These are phyloP conservation scores for Trametes hirsuta DNA, from an alignment of 1,284 basidiomycete genomes.

Conservation along the genomic window DNA sequence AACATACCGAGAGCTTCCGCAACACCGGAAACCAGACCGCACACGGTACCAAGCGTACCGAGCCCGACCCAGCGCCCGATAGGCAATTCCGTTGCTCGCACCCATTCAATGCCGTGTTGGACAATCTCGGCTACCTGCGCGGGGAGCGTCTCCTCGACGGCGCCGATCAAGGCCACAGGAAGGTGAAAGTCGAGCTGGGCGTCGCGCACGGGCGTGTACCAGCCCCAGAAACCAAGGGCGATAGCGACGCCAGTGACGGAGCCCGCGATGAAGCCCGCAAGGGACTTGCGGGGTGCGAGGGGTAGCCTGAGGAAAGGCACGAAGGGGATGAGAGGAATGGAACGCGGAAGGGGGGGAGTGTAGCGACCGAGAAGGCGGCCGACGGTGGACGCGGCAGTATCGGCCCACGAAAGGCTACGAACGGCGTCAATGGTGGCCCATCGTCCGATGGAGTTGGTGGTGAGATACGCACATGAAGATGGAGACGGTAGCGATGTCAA, in stretches of 20 bases:
- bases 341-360: slow-evolving; percentile 76
- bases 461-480: slow-evolving; percentile 76
- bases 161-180: slow-evolving; percentile 19
- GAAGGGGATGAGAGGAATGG: slow-evolving; percentile 63
- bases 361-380: slow-evolving; percentile 83
- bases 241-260: slow-evolving; percentile 76
- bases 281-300: slow-evolving; percentile 82
- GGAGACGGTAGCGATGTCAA: slow-evolving; percentile 87
- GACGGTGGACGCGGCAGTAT: slow-evolving; percentile 93
- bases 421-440: slow-evolving; percentile 3
- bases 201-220: slow-evolving; percentile 50
- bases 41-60: slow-evolving; percentile 58
- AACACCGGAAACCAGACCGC: slow-evolving; percentile 81
- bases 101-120: slow-evolving; percentile 14
- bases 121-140: neutral
- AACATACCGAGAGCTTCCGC: slow-evolving; percentile 81
- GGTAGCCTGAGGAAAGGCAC: slow-evolving; percentile 64
- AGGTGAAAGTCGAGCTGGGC: slow-evolving; percentile 38
- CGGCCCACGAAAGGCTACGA: slow-evolving; percentile 91
- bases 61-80: slow-evolving; percentile 56
- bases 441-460: neutral
- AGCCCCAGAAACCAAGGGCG: slow-evolving; percentile 81
- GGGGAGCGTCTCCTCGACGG: slow-evolving; percentile 11
- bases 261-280: slow-evolving; percentile 91
- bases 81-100: slow-evolving; percentile 8